Evolutionary conservation across 768 basidiomycete species (phyloP).

Genomic region (Boletellus ananas): DNA sequence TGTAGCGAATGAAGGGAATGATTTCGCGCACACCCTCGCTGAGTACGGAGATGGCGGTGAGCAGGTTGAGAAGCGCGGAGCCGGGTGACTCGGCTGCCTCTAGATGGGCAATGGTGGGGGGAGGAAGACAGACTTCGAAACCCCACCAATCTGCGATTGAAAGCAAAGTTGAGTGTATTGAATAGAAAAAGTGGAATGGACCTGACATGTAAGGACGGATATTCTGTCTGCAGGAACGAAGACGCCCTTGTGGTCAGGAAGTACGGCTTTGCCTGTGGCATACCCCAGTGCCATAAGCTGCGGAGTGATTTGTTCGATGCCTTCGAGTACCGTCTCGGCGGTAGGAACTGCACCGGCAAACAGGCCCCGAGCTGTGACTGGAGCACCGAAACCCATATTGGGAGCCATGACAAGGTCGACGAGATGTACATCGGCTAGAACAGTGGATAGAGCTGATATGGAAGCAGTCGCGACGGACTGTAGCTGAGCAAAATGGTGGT

Average conservation of each 20-base stretch:
- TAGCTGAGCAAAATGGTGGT: slow-evolving; percentile 55
- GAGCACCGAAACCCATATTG: slow-evolving; percentile 69
- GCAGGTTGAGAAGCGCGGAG: slow-evolving; percentile 60
- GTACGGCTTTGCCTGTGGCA: slow-evolving; percentile 61
- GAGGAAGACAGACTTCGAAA: slow-evolving; percentile 71
- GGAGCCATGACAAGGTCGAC: slow-evolving; percentile 57
- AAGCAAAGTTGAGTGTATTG: slow-evolving; percentile 6
- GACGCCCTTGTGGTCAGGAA: slow-evolving; percentile 66
- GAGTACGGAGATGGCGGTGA: slow-evolving; percentile 67
- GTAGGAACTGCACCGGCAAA: slow-evolving; percentile 76
- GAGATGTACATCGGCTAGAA: slow-evolving; percentile 59
- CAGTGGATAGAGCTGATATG: slow-evolving; percentile 43
- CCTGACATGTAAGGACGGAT: slow-evolving; percentile 75
- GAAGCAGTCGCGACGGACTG: slow-evolving; percentile 47
- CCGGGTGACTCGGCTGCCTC: slow-evolving; percentile 58
- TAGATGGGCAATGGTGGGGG: slow-evolving; percentile 61
- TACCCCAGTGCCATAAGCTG: slow-evolving; percentile 76
- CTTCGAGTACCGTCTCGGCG: slow-evolving; percentile 64
- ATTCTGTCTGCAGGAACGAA: slow-evolving; percentile 75
- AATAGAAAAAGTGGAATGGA: background rate
- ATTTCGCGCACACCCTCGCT: slow-evolving; percentile 78
- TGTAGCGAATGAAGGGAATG: slow-evolving; percentile 80
- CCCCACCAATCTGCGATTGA: slow-evolving; percentile 81
- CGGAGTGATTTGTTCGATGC: slow-evolving; percentile 68
- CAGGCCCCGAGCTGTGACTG: slow-evolving; percentile 63